Evolutionary conservation across 306 rosid genomes (phyloP).

Genomic region (Citrullus amarus): DNA sequence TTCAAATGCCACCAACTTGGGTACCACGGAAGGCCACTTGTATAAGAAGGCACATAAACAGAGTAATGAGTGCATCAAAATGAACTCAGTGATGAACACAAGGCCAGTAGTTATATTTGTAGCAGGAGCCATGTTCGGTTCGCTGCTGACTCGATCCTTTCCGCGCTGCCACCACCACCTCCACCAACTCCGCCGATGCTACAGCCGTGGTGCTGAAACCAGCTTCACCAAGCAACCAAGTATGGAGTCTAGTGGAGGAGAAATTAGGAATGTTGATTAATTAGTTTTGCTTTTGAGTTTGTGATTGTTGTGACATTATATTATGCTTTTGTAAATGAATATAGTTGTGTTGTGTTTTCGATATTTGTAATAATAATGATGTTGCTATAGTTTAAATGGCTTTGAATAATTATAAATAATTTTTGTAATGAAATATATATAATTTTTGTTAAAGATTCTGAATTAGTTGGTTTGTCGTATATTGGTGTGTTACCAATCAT

Average conservation of each 20-base stretch:
- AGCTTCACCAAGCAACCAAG: background rate
- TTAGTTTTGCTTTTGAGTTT: background rate
- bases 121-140: background rate
- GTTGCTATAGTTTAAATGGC: too few relatives aligned
- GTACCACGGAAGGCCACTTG: background rate
- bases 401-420: too few relatives aligned
- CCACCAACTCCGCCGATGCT: background rate
- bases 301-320: background rate
- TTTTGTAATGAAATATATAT: too few relatives aligned
- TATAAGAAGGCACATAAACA: background rate
- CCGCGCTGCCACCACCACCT: background rate
- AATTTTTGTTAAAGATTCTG: too few relatives aligned
- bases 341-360: too few relatives aligned
- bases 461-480: too few relatives aligned
- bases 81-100: background rate
- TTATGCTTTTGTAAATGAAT: background rate
- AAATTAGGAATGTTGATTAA: background rate
- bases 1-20: background rate
- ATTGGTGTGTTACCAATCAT: too few relatives aligned
- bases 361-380: too few relatives aligned
- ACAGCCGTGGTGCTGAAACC: background rate
- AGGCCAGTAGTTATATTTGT: background rate
- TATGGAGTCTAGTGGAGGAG: background rate
- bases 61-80: background rate
- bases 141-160: background rate